Conservation (phyloP, 2,329 filamentous ascomycete species). For the Leptographium lundbergii region DNA sequence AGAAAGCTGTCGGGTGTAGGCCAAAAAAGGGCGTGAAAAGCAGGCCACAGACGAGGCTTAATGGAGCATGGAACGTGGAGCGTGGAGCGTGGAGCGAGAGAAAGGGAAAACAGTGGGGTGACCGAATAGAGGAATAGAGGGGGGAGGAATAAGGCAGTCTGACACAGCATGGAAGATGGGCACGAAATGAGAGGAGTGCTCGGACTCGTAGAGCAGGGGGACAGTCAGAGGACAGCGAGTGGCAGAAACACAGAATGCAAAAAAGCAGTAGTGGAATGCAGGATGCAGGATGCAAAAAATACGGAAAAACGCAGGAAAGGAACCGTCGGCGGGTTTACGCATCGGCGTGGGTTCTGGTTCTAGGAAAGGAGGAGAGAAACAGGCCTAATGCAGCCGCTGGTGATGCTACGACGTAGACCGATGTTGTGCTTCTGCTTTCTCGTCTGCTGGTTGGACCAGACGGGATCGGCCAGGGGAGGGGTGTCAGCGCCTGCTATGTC, state of each 20-base stretch:
- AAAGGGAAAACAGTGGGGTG: neutral
- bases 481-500: neutral
- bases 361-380: neutral
- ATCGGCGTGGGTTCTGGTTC: neutral
- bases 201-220: neutral
- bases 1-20: neutral
- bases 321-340: neutral
- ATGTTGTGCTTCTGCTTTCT: constrained; percentile 1
- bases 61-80: neutral
- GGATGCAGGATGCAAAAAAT: neutral
- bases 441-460: neutral
- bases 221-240: neutral
- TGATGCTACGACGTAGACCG: neutral
- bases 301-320: neutral
- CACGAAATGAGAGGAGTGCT: neutral
- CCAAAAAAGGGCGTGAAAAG: neutral
- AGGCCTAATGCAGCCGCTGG: neutral
- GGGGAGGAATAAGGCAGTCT: neutral
- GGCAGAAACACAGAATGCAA: neutral
- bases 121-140: neutral
- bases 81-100: neutral
- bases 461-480: neutral
- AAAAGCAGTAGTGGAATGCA: neutral
- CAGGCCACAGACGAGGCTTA: neutral
- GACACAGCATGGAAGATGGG: neutral